Conservation (phyloP, 1,284 basidiomycete genomes). For the Naganishia albida region DNA sequence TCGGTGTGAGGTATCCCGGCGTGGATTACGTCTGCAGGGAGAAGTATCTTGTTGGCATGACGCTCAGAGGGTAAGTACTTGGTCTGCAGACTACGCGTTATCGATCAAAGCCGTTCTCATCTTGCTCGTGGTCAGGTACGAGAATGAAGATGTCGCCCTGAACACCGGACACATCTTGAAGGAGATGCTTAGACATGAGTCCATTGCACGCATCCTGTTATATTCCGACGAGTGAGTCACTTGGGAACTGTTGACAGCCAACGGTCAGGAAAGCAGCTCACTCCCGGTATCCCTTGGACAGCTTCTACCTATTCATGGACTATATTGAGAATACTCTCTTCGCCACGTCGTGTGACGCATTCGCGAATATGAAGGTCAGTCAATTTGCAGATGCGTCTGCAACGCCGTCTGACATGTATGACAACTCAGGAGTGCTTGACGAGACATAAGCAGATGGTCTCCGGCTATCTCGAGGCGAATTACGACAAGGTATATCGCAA, state of each 20-base stretch:
- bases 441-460: slow-evolving; percentile 94
- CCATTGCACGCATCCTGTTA: slow-evolving; percentile 83
- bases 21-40: slow-evolving; percentile 88
- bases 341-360: slow-evolving; percentile 96
- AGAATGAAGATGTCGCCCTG: slow-evolving; percentile 89
- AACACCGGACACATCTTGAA: slow-evolving; percentile 98
- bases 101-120: neutral
- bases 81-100: too few relatives aligned
- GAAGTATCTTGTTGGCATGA: slow-evolving; percentile 84
- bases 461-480: slow-evolving; percentile 91
- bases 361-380: slow-evolving; percentile 81
- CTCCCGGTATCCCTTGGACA: slow-evolving; percentile 47
- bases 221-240: slow-evolving; percentile 83
- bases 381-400: neutral
- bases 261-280: neutral
- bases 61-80: slow-evolving; percentile 62
- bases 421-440: slow-evolving; percentile 80
- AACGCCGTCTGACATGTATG: too few relatives aligned
- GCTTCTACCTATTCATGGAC: slow-evolving; percentile 94
- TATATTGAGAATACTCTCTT: slow-evolving; percentile 98
- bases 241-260: too few relatives aligned
- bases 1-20: slow-evolving; percentile 88
- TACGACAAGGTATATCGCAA: slow-evolving; percentile 76
- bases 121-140: slow-evolving; percentile 61
- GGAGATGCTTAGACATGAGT: slow-evolving; percentile 94